Percentiles rank a stretch among this genome's conserved stretches.
phyloP scores from a whole-genome alignment of 2,329 filamentous ascomycete species.

The Colletotrichum sublineola region DNA sequence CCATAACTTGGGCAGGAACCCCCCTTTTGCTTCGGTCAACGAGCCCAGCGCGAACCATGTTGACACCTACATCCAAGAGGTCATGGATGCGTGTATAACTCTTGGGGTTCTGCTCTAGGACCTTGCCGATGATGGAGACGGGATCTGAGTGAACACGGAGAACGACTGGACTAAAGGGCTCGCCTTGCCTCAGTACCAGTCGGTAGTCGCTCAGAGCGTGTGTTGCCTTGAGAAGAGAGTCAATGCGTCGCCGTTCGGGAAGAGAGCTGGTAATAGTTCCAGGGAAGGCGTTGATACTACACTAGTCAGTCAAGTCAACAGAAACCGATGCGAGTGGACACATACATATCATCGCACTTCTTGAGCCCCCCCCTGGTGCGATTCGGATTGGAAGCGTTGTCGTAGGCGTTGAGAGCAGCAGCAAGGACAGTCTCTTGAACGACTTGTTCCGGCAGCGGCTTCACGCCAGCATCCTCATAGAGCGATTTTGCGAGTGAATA shows the following conservation, averaged over 20 bases:
- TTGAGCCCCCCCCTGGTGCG: slow-evolving; percentile 81
- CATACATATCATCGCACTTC: slow-evolving; percentile 81
- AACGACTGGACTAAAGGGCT: slow-evolving; percentile 83
- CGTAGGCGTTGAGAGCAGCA: slow-evolving; percentile 78
- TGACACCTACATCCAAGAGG: slow-evolving; percentile 76
- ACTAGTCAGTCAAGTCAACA: slow-evolving; percentile 43
- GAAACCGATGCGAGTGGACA: slow-evolving; percentile 15
- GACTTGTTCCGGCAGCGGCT: slow-evolving; percentile 62
- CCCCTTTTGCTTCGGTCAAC: slow-evolving; percentile 50
- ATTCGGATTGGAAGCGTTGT: slow-evolving; percentile 87
- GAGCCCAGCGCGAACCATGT: slow-evolving; percentile 74
- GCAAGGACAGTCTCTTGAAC: slow-evolving; percentile 73
- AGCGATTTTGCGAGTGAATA: slow-evolving; percentile 74
- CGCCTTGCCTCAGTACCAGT: slow-evolving; percentile 82
- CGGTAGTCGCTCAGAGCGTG: slow-evolving; percentile 83
- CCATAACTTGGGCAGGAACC: slow-evolving; percentile 43
- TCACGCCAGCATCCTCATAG: slow-evolving; percentile 65
- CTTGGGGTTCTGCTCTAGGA: slow-evolving; percentile 80
- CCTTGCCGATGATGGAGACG: slow-evolving; percentile 77
- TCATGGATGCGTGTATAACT: slow-evolving; percentile 83
- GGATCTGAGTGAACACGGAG: slow-evolving; percentile 84
- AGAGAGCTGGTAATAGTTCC: slow-evolving; percentile 66
- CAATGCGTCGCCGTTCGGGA: slow-evolving; percentile 66
- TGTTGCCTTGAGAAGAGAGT: slow-evolving; percentile 78
- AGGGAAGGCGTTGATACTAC: slow-evolving; percentile 74